Evolutionary conservation across 495 filamentous ascomycete species (phyloP).

Genomic region (Xylaria telfairii): DNA sequence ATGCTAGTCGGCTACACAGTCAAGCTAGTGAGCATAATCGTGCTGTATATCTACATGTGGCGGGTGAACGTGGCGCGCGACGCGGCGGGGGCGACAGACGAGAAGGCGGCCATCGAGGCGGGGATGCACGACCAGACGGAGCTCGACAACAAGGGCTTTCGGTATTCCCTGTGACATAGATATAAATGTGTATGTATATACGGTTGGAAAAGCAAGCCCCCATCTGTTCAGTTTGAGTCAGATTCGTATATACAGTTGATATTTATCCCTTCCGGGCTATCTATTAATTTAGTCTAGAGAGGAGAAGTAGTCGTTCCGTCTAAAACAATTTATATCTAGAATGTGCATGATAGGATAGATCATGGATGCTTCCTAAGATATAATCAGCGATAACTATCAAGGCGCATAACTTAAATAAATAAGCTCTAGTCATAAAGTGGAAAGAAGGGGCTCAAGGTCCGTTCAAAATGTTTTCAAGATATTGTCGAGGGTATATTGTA

Average conservation of each 20-base stretch:
- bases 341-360: too few species aligned
- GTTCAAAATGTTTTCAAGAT: not conserved
- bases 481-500: constrained; percentile 9
- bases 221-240: not conserved
- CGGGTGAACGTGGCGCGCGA: constrained; percentile 56
- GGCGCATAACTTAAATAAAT: not conserved
- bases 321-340: too few species aligned
- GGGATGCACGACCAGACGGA: constrained; percentile 62
- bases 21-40: constrained; percentile 49
- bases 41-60: constrained; percentile 58
- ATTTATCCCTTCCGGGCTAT: not conserved
- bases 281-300: not conserved
- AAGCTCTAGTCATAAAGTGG: not conserved
- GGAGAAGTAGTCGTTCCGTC: not conserved
- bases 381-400: too few species aligned
- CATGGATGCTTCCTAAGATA: too few species aligned
- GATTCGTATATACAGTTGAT: not conserved
- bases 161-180: constrained; percentile 47
- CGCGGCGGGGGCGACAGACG: constrained; percentile 38
- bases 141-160: constrained; percentile 58
- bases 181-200: not conserved
- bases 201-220: not conserved
- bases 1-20: constrained; percentile 58
- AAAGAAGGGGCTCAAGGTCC: not conserved
- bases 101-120: constrained; percentile 52